These are phyloP conservation scores for Paramecium tetraurelia DNA, from an alignment of 73 alveolate genomes.

Conservation along the genomic window DNA sequence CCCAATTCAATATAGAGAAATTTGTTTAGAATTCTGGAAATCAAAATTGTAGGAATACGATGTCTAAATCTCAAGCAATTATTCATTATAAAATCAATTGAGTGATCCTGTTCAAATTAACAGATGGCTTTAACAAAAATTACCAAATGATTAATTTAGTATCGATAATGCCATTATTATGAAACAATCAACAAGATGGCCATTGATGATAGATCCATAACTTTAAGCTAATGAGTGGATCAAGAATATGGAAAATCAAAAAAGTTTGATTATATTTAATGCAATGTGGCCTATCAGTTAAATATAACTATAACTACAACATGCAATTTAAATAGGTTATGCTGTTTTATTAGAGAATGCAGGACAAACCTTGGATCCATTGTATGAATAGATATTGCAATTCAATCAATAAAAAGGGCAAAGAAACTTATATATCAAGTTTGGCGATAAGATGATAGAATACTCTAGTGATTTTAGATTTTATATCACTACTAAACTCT, in stretches of 20 bases:
- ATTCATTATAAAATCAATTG: constrained; percentile 80
- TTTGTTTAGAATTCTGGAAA: constrained; percentile 91
- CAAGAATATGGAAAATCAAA: constrained; percentile 82
- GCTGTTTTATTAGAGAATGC: constrained; percentile 98
- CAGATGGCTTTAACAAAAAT: constrained; percentile 89
- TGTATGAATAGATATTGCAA: constrained; percentile 91
- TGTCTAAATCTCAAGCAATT: constrained; percentile 67
- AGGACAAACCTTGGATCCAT: constrained; percentile 90
- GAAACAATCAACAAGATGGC: constrained; percentile 98
- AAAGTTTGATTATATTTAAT: constrained; percentile 76
- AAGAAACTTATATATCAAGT: constrained; percentile 80
- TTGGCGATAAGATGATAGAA: constrained; percentile 91
- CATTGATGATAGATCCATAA: constrained; percentile 99
- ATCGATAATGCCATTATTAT: constrained; percentile 98
- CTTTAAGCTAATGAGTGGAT: constrained; percentile 97
- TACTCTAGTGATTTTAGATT: constrained; percentile 88
- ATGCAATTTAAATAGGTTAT: constrained; percentile 92
- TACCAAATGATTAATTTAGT: constrained; percentile 95
- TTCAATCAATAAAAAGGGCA: constrained; percentile 90
- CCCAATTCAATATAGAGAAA: constrained; percentile 92
- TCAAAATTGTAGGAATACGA: constrained; percentile 60
- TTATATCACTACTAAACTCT: constrained; percentile 98
- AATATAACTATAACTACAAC: constrained; percentile 81
- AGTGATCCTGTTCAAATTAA: constrained; percentile 98
- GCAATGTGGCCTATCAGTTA: constrained; percentile 80